Percentiles rank a stretch among this genome's conserved stretches.
phyloP scores from a whole-genome alignment of 257 asterid species.

The Nicotiana tomentosiformis region DNA sequence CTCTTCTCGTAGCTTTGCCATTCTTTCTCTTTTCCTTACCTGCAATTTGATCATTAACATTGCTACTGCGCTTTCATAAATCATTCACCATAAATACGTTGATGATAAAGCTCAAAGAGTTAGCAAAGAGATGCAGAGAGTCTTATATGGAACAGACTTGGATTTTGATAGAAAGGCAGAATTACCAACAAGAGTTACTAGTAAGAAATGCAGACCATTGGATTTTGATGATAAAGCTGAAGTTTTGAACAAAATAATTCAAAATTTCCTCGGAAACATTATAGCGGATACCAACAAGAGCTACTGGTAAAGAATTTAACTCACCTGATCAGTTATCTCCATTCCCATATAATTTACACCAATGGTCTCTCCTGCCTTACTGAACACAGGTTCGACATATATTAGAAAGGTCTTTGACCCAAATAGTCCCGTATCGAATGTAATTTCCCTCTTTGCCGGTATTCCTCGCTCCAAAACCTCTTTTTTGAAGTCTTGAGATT shows the following conservation, averaged over 20 bases:
- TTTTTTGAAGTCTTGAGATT: conserved; percentile 83
- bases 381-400: conserved; percentile 83
- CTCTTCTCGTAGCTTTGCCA: conserved; percentile 84
- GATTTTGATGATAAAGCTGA: background rate
- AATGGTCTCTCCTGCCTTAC: conserved; percentile 75
- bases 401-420: conserved; percentile 80
- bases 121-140: background rate
- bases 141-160: too few relatives aligned
- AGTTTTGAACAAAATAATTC: too few relatives aligned
- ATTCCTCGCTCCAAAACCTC: conserved; percentile 78
- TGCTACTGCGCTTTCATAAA: background rate
- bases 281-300: background rate
- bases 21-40: conserved; percentile 77
- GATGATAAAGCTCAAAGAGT: background rate
- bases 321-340: conserved; percentile 90
- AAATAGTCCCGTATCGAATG: conserved; percentile 75
- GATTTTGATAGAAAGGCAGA: too few relatives aligned
- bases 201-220: too few relatives aligned
- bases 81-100: background rate
- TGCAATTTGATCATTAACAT: conserved; percentile 12
- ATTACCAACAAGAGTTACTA: too few relatives aligned
- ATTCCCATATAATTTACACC: conserved; percentile 94
- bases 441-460: conserved; percentile 86
- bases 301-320: background rate
- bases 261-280: background rate